A percentile compares a stretch with the other conserved stretches of the same genome.
phyloP scores from a whole-genome alignment of 2,329 filamentous ascomycete species.

The Ophiosphaerella korrae region DNA sequence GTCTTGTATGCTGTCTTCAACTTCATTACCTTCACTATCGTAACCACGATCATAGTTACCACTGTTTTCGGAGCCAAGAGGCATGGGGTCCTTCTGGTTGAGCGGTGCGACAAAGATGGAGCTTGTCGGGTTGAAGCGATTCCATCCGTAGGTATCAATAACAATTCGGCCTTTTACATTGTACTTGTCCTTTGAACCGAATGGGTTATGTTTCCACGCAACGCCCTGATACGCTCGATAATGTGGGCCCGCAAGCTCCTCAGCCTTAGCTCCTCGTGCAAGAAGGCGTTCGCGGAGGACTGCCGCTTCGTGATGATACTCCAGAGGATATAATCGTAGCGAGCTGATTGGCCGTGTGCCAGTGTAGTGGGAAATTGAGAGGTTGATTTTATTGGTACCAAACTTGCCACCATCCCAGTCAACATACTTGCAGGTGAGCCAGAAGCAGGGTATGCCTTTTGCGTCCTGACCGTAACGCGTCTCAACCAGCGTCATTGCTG shows the following conservation, averaged over 20 bases:
- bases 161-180: constrained; percentile 55
- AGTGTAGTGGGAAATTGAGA: constrained; percentile 33
- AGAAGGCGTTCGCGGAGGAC: constrained; percentile 49
- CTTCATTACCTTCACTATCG: constrained; percentile 26
- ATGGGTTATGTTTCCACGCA: constrained; percentile 43
- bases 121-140: constrained; percentile 52
- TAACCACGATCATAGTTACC: constrained; percentile 12
- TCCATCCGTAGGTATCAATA: constrained; percentile 60
- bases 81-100: constrained; percentile 31
- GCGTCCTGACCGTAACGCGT: constrained; percentile 41
- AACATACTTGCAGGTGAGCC: constrained; percentile 43
- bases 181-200: constrained; percentile 47
- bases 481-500: constrained; percentile 35
- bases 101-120: constrained; percentile 47
- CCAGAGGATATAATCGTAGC: constrained; percentile 52
- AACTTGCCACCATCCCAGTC: constrained; percentile 48
- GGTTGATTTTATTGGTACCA: constrained; percentile 35
- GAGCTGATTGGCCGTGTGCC: constrained; percentile 52
- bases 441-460: constrained; percentile 45
- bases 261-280: constrained; percentile 54
- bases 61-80: neutral
- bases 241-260: constrained; percentile 55
- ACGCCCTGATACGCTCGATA: constrained; percentile 58
- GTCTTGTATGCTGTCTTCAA: constrained; percentile 1
- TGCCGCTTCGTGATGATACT: constrained; percentile 50